Evolutionary conservation across 768 basidiomycete species (phyloP), one percentile per base, ranked within the genome.

Genomic region (Amanita thiersii): DNA sequence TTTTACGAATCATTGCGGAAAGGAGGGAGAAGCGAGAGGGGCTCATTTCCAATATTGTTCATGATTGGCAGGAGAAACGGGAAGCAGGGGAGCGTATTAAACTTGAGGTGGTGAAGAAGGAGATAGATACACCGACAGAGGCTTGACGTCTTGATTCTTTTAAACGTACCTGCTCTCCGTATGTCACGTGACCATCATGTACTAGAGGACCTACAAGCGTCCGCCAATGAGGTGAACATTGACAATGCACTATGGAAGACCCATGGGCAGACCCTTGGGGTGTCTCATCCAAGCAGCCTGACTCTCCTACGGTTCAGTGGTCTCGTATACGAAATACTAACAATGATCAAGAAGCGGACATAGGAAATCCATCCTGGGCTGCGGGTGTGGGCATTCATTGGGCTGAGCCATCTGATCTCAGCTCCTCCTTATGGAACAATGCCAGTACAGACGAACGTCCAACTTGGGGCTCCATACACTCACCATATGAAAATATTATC

Each of bases 201-300:
- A n/a, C n/a, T n/a, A n/a, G n/a, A n/a, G n/a, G n/a, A n/a, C n/a
- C n/a, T n/a, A n/a, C n/a, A n/a, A n/a, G n/a, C n/a, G n/a, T n/a
- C n/a, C n/a, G n/a, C 20, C 8, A 9, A 20, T 15, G 11, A 37
- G 5, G 3, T 6, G n/a, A 37, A 15, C 11, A 37, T 20, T 23
- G 23, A 26, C 21, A 32, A n/a, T 24, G 15, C 28, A 30, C 21
- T 19, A 86, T 86, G 81, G 82, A 86, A 50, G 78, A 87, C 59
- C 78, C 82, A 36, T 88, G 83, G 78, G 74, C 75, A 30, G 81
- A 80, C 57, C 73, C 77, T 42, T 84, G 79, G 81, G 71, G 67
- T 42, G 74, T 77, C 47, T 56, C 75, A 35, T 49, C 63, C 15
- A 65, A 67, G 43, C 46, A 52, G 23, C 29, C 42, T 34, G 46